phyloP scores from a whole-genome alignment of 805 yeast species.

The Isabelozyma rhagii region DNA sequence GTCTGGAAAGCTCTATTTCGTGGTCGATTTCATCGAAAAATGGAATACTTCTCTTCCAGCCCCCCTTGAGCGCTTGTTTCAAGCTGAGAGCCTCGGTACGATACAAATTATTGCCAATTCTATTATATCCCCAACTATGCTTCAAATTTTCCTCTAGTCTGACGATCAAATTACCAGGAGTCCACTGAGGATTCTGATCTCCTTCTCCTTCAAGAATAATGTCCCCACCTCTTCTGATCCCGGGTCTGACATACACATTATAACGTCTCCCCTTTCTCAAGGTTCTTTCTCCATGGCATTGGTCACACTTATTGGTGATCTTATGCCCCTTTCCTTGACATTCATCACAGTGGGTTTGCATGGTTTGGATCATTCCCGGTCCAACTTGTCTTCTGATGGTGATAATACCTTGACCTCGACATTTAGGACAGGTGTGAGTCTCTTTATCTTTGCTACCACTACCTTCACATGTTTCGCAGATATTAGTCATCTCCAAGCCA shows the following conservation, averaged over 20 bases:
- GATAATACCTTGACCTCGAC: constrained; percentile 74
- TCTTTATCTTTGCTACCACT: constrained; percentile 82
- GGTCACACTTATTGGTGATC: constrained; percentile 60
- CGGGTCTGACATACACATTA: constrained; percentile 64
- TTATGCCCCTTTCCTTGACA: constrained; percentile 78
- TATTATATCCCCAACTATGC: constrained; percentile 78
- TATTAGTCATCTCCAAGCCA: constrained; percentile 62
- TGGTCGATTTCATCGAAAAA: constrained; percentile 62
- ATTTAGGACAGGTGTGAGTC: constrained; percentile 58
- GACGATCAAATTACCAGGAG: constrained; percentile 77
- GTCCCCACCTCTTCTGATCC: constrained; percentile 58
- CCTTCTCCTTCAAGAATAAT: constrained; percentile 71
- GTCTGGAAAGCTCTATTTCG: constrained; percentile 45
- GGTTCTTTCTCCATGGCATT: constrained; percentile 72
- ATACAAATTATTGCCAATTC: constrained; percentile 71
- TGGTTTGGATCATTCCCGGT: constrained; percentile 85
- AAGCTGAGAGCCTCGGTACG: constrained; percentile 75
- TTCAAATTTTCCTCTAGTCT: constrained; percentile 52
- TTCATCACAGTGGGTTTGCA: constrained; percentile 73
- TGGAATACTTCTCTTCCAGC: constrained; percentile 69
- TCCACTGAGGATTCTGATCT: constrained; percentile 78
- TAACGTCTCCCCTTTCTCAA: constrained; percentile 53
- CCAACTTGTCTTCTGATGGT: constrained; percentile 72
- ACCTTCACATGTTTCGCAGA: constrained; percentile 79
- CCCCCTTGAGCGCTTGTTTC: constrained; percentile 73